Evolutionary conservation across 768 basidiomycete species (phyloP).

Genomic region (Termitomyces sp.): DNA sequence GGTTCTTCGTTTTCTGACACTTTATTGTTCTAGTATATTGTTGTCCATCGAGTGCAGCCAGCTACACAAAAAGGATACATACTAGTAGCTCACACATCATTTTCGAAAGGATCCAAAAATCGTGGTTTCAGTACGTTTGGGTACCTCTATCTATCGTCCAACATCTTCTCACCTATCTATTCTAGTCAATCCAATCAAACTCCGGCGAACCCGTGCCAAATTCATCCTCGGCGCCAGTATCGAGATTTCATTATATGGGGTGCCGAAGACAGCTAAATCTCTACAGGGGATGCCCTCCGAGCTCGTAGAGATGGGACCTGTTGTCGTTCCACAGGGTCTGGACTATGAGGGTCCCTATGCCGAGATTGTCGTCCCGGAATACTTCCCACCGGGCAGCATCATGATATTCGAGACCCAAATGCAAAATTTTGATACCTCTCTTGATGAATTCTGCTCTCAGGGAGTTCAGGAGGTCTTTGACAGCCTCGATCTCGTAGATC

Average conservation of each 20-base stretch:
- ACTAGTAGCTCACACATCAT: conserved; percentile 89
- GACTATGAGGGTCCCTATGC: conserved; percentile 68
- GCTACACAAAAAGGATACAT: conserved; percentile 88
- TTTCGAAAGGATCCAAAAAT: conserved; percentile 76
- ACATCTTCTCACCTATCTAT: neutral
- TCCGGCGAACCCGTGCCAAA: conserved; percentile 73
- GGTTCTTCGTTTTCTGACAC: neutral
- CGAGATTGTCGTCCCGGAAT: conserved; percentile 79
- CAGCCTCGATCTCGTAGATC: conserved; percentile 76
- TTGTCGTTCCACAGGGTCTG: conserved; percentile 56
- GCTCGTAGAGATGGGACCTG: conserved; percentile 58
- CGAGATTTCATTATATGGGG: conserved; percentile 60
- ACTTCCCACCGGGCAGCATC: conserved; percentile 94
- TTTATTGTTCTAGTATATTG: conserved; percentile 68
- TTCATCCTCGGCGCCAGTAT: conserved; percentile 81
- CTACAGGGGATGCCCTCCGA: conserved; percentile 72
- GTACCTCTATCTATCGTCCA: neutral
- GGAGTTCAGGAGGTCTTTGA: conserved; percentile 72
- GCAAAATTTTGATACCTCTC: conserved; percentile 61
- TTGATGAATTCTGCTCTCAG: conserved; percentile 72
- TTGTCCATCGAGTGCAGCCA: conserved; percentile 90
- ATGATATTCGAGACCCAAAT: conserved; percentile 90
- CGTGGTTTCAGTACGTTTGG: conserved; percentile 69
- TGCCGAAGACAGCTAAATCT: conserved; percentile 41
- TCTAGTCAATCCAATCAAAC: conserved; percentile 78